Base-by-base conservation (phyloP, 768 basidiomycete genomes). In the Naganishia friedmannii region DNA sequence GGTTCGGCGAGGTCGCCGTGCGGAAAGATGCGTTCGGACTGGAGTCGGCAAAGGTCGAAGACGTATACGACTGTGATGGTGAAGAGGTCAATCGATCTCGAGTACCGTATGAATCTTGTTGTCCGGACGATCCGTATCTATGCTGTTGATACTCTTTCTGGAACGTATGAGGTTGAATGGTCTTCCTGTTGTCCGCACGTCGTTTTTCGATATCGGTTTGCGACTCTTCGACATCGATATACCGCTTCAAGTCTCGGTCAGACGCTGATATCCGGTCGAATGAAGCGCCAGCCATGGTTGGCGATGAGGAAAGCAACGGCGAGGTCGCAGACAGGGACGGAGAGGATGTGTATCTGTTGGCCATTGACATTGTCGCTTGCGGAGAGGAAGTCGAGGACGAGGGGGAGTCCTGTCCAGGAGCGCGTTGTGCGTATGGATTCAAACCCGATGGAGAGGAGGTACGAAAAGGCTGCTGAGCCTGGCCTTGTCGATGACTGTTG, bases 401-500 rank as follows among this genome's bases (percentile, higher is more conserved):
- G 5, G 60, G 60, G 13, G 39, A 63, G 1, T 45, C 60, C 26
- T 26, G 60, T 6, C 28, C 39, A 3, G 60, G 39, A 26, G 23
- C 42, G 15, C 60, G 60, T 28, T 42, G 39, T 9, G 60, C 42
- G 60, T 63, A 63, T 45, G 60, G 60, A 42, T 63, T 63, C 39
- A 63, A 42, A 9, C 6, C 28, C 23, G 60, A 63, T 19, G 60
- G 60, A 17, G 60, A 63, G 15, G 60, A 63, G 15, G 60, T 42
- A 42, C 60, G 60, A 37, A 63, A 63, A 45, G 37, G 60, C 26
- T 63, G 60, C 42, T 63, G 60, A 13, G 60, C 60, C 28, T 63
- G 60, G 17, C 60, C 60, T 26, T 42, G 60, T 15, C 42, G 60
- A 34, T 13, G 34, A 37, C 1, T 58, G 21, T 23, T 63, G 23